These are phyloP conservation scores for Diaporthe sp. DNA, from an alignment of 2,329 filamentous ascomycete species.

Conservation along the genomic window DNA sequence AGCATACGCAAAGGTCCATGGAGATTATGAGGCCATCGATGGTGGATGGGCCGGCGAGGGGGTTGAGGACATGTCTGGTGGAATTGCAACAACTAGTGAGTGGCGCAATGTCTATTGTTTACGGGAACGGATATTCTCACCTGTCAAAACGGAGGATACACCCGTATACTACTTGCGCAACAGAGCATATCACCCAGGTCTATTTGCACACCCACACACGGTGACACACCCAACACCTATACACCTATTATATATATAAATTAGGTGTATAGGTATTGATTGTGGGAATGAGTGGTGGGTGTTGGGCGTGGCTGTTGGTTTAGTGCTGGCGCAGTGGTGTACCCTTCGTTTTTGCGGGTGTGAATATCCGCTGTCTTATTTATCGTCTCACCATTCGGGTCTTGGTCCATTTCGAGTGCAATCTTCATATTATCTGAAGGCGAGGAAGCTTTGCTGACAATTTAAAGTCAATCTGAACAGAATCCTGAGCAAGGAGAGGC, in stretches of 20 bases:
- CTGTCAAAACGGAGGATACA: too few relatives aligned
- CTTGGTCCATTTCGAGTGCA: neutral
- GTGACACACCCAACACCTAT: too few relatives aligned
- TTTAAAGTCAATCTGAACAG: slow-evolving; percentile 62
- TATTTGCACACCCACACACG: too few relatives aligned
- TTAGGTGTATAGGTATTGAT: too few relatives aligned
- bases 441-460: neutral
- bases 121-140: too few relatives aligned
- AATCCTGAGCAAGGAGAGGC: slow-evolving; percentile 75
- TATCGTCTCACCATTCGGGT: fast-evolving
- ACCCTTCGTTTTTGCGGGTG: too few relatives aligned
- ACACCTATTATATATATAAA: too few relatives aligned
- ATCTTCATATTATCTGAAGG: neutral
- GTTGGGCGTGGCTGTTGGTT: too few relatives aligned
- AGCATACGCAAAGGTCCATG: slow-evolving; percentile 73
- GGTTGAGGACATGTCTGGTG: slow-evolving; percentile 66
- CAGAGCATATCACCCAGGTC: too few relatives aligned
- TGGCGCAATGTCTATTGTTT: neutral
- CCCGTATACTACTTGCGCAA: too few relatives aligned
- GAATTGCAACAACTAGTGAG: slow-evolving; percentile 63
- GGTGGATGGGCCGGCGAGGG: slow-evolving; percentile 74
- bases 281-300: too few relatives aligned
- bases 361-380: neutral
- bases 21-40: slow-evolving; percentile 77
- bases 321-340: too few relatives aligned